Evolutionary conservation across 2,329 filamentous ascomycete species (phyloP).

Genomic region (Xylaria sp.): DNA sequence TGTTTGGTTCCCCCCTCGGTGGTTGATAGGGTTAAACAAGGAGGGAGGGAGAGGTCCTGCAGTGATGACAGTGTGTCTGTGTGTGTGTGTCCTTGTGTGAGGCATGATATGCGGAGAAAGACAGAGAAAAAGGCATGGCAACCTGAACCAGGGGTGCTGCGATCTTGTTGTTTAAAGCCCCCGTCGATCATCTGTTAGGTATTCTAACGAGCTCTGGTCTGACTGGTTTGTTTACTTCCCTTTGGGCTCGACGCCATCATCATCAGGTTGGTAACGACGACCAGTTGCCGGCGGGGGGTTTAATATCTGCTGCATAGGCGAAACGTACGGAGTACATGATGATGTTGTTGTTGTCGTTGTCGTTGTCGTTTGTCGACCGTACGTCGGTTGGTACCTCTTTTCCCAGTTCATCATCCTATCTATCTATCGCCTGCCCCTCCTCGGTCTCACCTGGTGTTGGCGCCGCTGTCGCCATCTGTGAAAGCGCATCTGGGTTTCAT

Average conservation of each 20-base stretch:
- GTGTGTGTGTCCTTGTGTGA: constrained; percentile 1
- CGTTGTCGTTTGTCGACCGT: constrained; percentile 1
- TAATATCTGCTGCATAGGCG: no score
- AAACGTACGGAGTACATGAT: no score
- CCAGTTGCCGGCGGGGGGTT: no score
- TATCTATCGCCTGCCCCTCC: constrained; percentile 6
- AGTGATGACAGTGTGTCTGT: constrained; percentile 5
- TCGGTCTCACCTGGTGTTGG: constrained; percentile 1
- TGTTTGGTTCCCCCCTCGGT: not conserved
- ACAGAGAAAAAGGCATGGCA: not conserved
- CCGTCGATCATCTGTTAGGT: constrained; percentile 1
- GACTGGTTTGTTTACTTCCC: not conserved
- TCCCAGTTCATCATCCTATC: not conserved
- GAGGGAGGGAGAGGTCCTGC: constrained; percentile 1
- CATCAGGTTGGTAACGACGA: no score
- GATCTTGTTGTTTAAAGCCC: constrained; percentile 8
- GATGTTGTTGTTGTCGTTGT: no score
- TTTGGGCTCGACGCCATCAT: no score
- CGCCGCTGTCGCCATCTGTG: not conserved
- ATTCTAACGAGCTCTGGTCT: constrained; percentile 6
- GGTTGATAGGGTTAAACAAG: constrained; percentile 6
- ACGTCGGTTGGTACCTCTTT: not conserved
- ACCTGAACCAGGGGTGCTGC: constrained; percentile 8
- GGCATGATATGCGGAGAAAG: constrained; percentile 8
- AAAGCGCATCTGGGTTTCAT: constrained; percentile 7